phyloP scores from a whole-genome alignment of 768 basidiomycete genomes.

The Tricholoma furcatifolium region DNA sequence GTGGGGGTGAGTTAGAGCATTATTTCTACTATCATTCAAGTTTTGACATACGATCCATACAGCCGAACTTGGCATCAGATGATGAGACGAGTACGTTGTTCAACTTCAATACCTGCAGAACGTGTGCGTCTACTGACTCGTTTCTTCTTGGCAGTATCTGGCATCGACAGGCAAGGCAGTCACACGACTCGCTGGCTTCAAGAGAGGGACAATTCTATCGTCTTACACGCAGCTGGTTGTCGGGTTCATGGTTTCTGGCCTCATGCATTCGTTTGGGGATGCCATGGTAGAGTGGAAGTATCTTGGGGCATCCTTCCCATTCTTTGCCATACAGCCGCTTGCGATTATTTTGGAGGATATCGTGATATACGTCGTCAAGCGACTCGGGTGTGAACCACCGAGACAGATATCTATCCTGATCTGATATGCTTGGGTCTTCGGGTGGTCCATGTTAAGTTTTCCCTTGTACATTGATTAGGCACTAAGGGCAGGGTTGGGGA shows the following conservation, averaged over 20 bases:
- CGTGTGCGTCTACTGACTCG: too few relatives aligned
- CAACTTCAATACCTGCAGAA: too few relatives aligned
- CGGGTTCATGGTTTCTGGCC: conserved; percentile 26
- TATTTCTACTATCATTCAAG: too few relatives aligned
- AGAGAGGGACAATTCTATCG: conserved; percentile 19
- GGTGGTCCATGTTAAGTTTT: conserved; percentile 7
- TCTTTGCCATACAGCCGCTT: conserved; percentile 26
- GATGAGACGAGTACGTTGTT: conserved; percentile 21
- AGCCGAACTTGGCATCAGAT: conserved; percentile 29
- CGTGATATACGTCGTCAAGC: conserved; percentile 16
- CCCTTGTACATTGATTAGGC: conserved; percentile 13
- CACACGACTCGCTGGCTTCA: conserved; percentile 11
- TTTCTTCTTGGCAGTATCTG: too few relatives aligned
- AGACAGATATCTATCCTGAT: neutral
- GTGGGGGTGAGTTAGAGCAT: conserved; percentile 34
- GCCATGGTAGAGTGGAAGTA: conserved; percentile 19
- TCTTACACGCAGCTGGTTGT: conserved; percentile 23
- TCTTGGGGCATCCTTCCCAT: conserved; percentile 21
- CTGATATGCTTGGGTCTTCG: conserved; percentile 9
- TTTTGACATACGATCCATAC: too few relatives aligned
- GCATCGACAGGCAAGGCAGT: conserved; percentile 18
- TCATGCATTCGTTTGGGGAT: conserved; percentile 28
- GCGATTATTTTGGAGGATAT: conserved; percentile 30
- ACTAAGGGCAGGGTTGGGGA: conserved; percentile 8
- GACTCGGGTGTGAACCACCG: neutral